Conservation (phyloP, 179 eudicot genomes). For the Gypsophila paniculata region DNA sequence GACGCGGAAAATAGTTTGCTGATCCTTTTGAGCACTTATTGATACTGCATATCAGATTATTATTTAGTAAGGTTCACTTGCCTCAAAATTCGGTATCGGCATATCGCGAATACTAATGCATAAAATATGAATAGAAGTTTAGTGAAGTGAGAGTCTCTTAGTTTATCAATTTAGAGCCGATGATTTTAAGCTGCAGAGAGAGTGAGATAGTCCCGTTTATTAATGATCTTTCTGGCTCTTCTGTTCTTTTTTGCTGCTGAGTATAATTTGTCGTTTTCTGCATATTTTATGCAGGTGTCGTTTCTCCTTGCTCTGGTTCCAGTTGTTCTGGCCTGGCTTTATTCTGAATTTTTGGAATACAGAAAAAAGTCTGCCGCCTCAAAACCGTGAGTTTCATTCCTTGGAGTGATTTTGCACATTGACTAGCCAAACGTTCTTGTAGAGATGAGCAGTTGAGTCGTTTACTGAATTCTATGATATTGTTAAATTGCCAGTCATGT, state of each 20-base stretch:
- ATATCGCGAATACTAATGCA: background rate
- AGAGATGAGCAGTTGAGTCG: background rate
- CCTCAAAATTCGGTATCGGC: background rate
- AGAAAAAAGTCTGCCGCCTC: conserved; percentile 28
- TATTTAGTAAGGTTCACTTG: no score
- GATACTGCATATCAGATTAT: no score
- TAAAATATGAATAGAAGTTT: background rate
- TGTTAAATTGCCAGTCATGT: background rate
- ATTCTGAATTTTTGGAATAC: conserved; percentile 38
- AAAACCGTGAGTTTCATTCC: conserved; percentile 33
- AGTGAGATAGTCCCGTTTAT: background rate
- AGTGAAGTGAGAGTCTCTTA: background rate
- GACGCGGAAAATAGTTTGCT: no score
- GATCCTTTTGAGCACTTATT: no score
- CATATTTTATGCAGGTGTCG: conserved; percentile 32
- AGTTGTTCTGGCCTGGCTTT: conserved; percentile 32
- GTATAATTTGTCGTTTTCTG: background rate
- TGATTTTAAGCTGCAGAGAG: background rate
- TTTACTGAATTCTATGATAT: background rate
- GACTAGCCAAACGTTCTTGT: background rate
- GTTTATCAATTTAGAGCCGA: background rate
- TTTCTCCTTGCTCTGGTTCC: conserved; percentile 37
- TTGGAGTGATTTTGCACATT: conserved; percentile 8
- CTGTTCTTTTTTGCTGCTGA: no score
- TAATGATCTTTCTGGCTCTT: no score